These are phyloP conservation scores for Eucalyptus erythrocorys DNA, from an alignment of 345 rosid species.

Conservation along the genomic window DNA sequence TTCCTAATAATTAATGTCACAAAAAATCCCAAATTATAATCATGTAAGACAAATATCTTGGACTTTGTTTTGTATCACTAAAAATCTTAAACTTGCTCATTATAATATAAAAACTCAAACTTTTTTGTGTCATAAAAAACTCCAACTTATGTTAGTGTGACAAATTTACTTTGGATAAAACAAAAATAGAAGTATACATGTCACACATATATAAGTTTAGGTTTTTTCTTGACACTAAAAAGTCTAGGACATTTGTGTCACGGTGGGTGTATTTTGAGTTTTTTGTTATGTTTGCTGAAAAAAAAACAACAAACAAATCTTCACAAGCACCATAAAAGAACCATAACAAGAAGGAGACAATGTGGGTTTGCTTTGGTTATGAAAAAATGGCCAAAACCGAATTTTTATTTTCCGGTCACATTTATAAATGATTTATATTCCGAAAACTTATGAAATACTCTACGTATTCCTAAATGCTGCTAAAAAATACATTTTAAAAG, in stretches of 20 bases:
- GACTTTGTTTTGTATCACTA: too few species aligned
- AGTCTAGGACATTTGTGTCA: too few species aligned
- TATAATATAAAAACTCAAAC: accelerated
- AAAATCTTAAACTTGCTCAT: neutral
- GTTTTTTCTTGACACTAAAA: too few species aligned
- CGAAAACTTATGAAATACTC: neutral
- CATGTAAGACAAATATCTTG: accelerated
- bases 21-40: too few species aligned
- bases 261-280: accelerated
- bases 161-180: neutral
- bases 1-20: neutral
- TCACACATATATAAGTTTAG: too few species aligned
- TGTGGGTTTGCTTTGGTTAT: neutral
- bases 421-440: neutral
- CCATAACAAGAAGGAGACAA: neutral
- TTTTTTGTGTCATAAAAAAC: too few species aligned
- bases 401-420: neutral
- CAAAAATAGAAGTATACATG: accelerated
- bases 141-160: neutral
- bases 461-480: neutral
- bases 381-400: neutral
- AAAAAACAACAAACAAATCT: neutral
- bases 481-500: neutral
- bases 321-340: neutral
- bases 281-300: neutral